A percentile compares a stretch with the other conserved stretches of the same genome.
phyloP scores from a whole-genome alignment of 2,329 filamentous ascomycete species.

The Cladosporium sp. region DNA sequence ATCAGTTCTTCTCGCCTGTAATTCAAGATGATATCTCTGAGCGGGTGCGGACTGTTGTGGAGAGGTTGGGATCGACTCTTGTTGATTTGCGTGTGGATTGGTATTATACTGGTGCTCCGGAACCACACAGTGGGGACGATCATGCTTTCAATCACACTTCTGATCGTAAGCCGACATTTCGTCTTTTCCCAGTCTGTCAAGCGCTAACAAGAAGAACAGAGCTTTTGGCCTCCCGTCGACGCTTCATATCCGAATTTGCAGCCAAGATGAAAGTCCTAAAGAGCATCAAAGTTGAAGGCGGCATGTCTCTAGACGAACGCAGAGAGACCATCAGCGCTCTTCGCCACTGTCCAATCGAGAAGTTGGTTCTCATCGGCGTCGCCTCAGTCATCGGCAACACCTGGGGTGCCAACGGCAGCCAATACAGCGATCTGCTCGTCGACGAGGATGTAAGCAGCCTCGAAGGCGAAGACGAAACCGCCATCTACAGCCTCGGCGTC shows the following conservation, averaged over 20 bases:
- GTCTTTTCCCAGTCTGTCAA: too few species aligned
- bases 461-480: constrained; percentile 30
- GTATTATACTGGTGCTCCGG: constrained; percentile 21
- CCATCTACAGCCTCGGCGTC: constrained; percentile 23
- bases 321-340: constrained; percentile 42
- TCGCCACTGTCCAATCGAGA: constrained; percentile 38
- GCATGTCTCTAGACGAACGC: constrained; percentile 44
- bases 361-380: constrained; percentile 44
- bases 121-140: constrained; percentile 22
- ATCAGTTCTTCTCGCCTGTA: constrained; percentile 38
- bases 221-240: constrained; percentile 16
- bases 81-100: constrained; percentile 41
- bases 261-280: constrained; percentile 39
- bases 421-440: constrained; percentile 11
- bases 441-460: constrained; percentile 21
- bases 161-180: too few species aligned
- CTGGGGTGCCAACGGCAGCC: constrained; percentile 35
- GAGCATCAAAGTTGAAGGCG: constrained; percentile 45
- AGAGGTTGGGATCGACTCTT: constrained; percentile 37
- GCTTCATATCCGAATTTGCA: constrained; percentile 42
- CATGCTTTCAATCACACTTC: background rate
- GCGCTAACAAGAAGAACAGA: background rate
- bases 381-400: constrained; percentile 42
- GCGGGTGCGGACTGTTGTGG: constrained; percentile 31
- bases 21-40: background rate